These are phyloP conservation scores for Noccaea bulbosa DNA, from an alignment of 345 rosid species.

Conservation along the genomic window DNA sequence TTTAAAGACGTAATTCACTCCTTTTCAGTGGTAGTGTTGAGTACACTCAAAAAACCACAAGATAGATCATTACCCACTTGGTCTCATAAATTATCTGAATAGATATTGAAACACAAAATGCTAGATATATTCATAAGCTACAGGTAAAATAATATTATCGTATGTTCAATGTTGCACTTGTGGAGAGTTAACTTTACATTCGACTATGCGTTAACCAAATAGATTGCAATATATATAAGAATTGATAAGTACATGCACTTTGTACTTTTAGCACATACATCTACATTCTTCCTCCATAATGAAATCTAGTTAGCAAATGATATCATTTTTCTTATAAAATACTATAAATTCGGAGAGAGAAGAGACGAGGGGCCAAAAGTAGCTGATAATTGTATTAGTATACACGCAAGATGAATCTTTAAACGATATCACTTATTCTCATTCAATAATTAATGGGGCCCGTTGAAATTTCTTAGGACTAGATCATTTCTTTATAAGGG, in stretches of 20 bases:
- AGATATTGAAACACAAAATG: neutral
- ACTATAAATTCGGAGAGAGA: constrained; percentile 20
- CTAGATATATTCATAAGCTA: constrained; percentile 4
- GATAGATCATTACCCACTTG: too few species aligned
- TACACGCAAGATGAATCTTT: neutral
- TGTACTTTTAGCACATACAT: constrained; percentile 36
- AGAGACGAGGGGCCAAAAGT: constrained; percentile 27
- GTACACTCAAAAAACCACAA: too few species aligned
- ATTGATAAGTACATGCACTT: constrained; percentile 27
- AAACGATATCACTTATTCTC: constrained; percentile 15
- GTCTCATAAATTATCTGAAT: too few species aligned
- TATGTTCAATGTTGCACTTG: constrained; percentile 1
- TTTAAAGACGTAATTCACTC: too few species aligned
- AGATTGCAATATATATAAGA: constrained; percentile 16
- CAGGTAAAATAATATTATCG: neutral
- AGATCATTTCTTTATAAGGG: constrained; percentile 10
- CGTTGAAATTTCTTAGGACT: constrained; percentile 22
- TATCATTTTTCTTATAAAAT: neutral
- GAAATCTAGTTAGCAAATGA: constrained; percentile 13
- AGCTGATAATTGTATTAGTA: constrained; percentile 27
- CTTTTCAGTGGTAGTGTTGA: too few species aligned
- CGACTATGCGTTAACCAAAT: constrained; percentile 26
- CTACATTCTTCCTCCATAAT: constrained; percentile 1
- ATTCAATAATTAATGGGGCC: constrained; percentile 21
- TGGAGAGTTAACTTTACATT: neutral